Conservation (phyloP, 495 filamentous ascomycete genomes). For the Aspergillus bridgeri region DNA sequence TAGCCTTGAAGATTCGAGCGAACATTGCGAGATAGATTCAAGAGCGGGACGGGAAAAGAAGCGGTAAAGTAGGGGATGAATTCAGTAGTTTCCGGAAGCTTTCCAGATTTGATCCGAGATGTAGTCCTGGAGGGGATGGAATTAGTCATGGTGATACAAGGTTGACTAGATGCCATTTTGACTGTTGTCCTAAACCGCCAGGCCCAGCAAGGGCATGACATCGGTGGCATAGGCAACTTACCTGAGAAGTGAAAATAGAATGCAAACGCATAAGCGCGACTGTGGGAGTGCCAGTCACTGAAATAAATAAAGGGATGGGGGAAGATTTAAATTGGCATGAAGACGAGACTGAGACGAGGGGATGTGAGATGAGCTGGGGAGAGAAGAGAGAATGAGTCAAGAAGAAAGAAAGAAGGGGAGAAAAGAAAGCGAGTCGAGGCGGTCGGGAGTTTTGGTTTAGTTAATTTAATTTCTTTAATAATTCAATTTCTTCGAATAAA, state of each 20-base stretch:
- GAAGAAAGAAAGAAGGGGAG: constrained; percentile 11
- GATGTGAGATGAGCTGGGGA: constrained; percentile 7
- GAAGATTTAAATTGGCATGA: constrained; percentile 1
- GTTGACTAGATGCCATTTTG: background rate
- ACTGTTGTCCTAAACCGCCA: constrained; percentile 12
- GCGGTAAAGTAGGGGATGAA: constrained; percentile 6
- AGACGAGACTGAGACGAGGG: background rate
- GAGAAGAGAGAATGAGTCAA: constrained; percentile 1
- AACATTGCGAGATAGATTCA: constrained; percentile 62
- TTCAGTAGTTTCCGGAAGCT: constrained; percentile 72
- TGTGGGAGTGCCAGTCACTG: constrained; percentile 40
- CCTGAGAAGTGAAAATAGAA: constrained; percentile 96
- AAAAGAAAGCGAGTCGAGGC: constrained; percentile 21
- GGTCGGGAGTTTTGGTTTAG: constrained; percentile 10
- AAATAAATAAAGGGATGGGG: constrained; percentile 11
- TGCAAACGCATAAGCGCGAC: constrained; percentile 90
- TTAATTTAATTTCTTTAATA: too few species aligned
- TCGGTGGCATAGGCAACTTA: constrained; percentile 43
- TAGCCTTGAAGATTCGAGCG: constrained; percentile 58
- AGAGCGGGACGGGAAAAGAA: constrained; percentile 9
- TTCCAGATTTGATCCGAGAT: constrained; percentile 99
- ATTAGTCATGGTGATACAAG: constrained; percentile 1
- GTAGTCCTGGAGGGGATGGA: constrained; percentile 64
- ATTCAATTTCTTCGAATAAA: too few species aligned
- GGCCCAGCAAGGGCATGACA: background rate